Evolutionary conservation across 2,329 filamentous ascomycete genomes (phyloP), one percentile per base, ranked within the genome.

Genomic region (Endocalyx cinctus): DNA sequence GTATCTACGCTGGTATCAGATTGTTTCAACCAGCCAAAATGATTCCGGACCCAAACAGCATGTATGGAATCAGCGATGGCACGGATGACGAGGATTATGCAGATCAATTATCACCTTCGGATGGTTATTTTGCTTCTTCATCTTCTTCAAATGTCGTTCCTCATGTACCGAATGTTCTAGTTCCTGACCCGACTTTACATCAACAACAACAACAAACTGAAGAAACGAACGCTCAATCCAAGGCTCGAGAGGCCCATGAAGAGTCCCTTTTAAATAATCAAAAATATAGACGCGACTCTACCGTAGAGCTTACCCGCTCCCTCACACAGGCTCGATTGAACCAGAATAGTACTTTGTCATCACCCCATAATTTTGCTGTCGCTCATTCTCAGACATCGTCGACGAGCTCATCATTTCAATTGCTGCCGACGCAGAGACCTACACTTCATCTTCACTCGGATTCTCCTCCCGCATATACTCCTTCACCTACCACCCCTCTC

Each of bases 391-490:
- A 41, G 27, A 45, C 52, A 43, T 51, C 51, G 52, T 28, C 51
- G 22, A 46, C 42, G 34, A 43, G 45, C 32, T 27, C 35, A 39
- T 16, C 50, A 33, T 34, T 42, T 42, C 41, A 30, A 35, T 31
- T 34, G 29, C 27, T 46, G 25, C 29, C 42, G 26, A 35, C 39
- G 34, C 34, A 33, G 34, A 43, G 39, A 20, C 39, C 47, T 38
- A 48, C 47, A 20, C 41, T 44, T 20, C 52, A 55, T 15, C 40
- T 57, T 51, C 58, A 59, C 51, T 54, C 56, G 16, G 55, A 60
- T 33, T 68, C 69, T 5, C 70, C 70, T 8, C 70, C 70, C 6
- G 70, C 70, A 8, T 74, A 74, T 48, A 67, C 66, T 3, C 67
- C 69, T 6, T 66, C 60, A 11, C 54, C 48, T 15, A 39, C 35